Evolutionary conservation across 1,139 yeast species (phyloP).

Genomic region (Yueomyces sp.): DNA sequence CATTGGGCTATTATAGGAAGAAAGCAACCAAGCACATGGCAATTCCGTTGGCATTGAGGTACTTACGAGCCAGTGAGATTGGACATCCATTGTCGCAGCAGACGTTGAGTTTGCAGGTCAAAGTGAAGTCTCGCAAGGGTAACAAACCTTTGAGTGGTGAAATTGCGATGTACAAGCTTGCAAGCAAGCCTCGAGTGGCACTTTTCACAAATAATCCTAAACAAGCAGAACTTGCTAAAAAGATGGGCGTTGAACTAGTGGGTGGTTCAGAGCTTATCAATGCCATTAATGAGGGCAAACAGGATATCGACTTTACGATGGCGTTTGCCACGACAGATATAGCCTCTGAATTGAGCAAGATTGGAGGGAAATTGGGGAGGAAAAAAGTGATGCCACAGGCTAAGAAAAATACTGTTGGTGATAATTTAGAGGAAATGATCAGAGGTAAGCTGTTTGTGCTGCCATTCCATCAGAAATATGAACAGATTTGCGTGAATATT

Average conservation of each 20-base stretch:
- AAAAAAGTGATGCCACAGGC: constrained; percentile 79
- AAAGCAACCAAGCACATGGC: constrained; percentile 34
- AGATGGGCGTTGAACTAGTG: constrained; percentile 42
- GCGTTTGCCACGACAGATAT: constrained; percentile 83
- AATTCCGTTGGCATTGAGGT: constrained; percentile 60
- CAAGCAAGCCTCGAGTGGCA: constrained; percentile 50
- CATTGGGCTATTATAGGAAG: too few species aligned
- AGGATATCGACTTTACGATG: constrained; percentile 52
- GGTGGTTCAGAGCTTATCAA: constrained; percentile 70
- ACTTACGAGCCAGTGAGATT: constrained; percentile 78
- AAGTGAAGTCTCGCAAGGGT: constrained; percentile 70
- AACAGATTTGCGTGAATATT: constrained; percentile 50
- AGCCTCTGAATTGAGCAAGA: constrained; percentile 39
- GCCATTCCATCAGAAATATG: constrained; percentile 56
- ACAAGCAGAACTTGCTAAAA: constrained; percentile 39
- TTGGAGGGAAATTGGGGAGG: constrained; percentile 79
- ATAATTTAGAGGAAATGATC: constrained; percentile 45
- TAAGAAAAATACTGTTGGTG: constrained; percentile 78
- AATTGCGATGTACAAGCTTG: constrained; percentile 65
- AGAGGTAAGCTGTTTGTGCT: constrained; percentile 49
- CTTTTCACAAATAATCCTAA: constrained; percentile 54
- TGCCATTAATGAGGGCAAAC: constrained; percentile 42
- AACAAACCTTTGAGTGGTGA: constrained; percentile 63
- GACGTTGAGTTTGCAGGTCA: constrained; percentile 52
- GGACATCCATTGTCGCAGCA: constrained; percentile 64